Evolutionary conservation across 1,284 basidiomycete genomes (phyloP).

Genomic region (Cryptococcus sp.): DNA sequence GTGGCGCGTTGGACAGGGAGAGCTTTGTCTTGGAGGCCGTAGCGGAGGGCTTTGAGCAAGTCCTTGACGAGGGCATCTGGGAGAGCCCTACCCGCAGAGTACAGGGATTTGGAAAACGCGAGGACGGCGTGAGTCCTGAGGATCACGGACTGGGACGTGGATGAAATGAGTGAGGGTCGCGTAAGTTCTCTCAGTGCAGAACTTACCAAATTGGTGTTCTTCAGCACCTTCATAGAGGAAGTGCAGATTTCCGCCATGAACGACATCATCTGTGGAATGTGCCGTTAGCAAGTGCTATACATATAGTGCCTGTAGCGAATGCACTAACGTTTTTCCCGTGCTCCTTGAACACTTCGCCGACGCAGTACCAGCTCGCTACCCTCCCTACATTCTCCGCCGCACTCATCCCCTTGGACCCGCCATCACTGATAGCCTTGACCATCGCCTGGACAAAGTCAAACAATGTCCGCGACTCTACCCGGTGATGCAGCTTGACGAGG

Average conservation of each 20-base stretch:
- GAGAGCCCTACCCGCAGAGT: constrained; percentile 74
- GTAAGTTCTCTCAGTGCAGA: background rate
- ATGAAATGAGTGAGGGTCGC: too few relatives aligned
- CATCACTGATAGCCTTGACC: constrained; percentile 67
- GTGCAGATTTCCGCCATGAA: constrained; percentile 79
- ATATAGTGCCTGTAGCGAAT: too few relatives aligned
- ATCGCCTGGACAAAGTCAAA: constrained; percentile 84
- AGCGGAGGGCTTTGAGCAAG: constrained; percentile 75
- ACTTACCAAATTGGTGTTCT: constrained; percentile 66
- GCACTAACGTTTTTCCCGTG: constrained; percentile 73
- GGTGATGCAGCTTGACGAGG: constrained; percentile 69
- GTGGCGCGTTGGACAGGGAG: constrained; percentile 81
- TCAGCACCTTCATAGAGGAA: constrained; percentile 62
- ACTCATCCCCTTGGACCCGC: constrained; percentile 46
- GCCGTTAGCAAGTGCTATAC: background rate
- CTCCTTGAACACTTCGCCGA: constrained; percentile 80
- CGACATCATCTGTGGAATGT: constrained; percentile 75
- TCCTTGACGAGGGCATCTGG: constrained; percentile 77
- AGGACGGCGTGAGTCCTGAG: constrained; percentile 77
- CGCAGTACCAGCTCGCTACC: constrained; percentile 62
- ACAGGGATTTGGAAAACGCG: constrained; percentile 71
- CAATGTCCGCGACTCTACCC: constrained; percentile 75
- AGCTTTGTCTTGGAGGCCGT: constrained; percentile 75
- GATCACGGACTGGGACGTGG: constrained; percentile 66
- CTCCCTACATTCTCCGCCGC: constrained; percentile 60